phyloP scores from a whole-genome alignment of 2,329 filamentous ascomycete species.

The Trichocomaceae sp. region DNA sequence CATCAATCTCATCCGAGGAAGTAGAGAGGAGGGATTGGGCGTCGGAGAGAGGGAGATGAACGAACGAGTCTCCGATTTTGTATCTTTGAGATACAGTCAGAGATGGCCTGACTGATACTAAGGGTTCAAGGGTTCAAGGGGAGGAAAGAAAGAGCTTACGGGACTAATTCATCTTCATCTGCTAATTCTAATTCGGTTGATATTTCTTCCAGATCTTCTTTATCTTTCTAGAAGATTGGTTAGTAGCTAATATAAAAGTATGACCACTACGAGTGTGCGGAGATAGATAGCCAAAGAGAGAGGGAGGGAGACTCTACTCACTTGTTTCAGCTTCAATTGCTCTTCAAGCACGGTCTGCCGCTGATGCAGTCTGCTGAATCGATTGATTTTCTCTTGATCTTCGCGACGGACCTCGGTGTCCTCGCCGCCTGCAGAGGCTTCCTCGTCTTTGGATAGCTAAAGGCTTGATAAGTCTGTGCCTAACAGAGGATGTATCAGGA shows the following conservation, averaged over 20 bases:
- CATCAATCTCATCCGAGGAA: conserved; percentile 66
- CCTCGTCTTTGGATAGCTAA: conserved; percentile 90
- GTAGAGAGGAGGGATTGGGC: conserved; percentile 76
- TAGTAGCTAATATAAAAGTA: background rate
- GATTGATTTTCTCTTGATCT: conserved; percentile 98
- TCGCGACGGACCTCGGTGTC: conserved; percentile 92
- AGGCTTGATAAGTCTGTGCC: background rate
- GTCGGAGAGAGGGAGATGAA: conserved; percentile 74
- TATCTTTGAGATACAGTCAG: conserved; percentile 53
- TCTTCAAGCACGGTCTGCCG: conserved; percentile 73
- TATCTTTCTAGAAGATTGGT: conserved; percentile 68
- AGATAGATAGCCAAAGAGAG: too few species aligned
- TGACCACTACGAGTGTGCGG: too few species aligned
- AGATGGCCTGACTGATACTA: too few species aligned
- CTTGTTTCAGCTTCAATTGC: conserved; percentile 70
- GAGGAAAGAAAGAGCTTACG: conserved; percentile 50
- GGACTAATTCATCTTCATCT: conserved; percentile 89
- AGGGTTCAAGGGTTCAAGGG: too few species aligned
- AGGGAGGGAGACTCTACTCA: conserved; percentile 36
- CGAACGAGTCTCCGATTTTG: conserved; percentile 94
- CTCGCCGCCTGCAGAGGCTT: conserved; percentile 60
- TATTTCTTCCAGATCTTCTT: conserved; percentile 93
- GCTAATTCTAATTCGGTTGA: conserved; percentile 85
- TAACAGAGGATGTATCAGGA: background rate
- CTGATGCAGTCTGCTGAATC: conserved; percentile 89